phyloP scores from a whole-genome alignment of 2,329 filamentous ascomycete species.

The Ascochyta lentis region DNA sequence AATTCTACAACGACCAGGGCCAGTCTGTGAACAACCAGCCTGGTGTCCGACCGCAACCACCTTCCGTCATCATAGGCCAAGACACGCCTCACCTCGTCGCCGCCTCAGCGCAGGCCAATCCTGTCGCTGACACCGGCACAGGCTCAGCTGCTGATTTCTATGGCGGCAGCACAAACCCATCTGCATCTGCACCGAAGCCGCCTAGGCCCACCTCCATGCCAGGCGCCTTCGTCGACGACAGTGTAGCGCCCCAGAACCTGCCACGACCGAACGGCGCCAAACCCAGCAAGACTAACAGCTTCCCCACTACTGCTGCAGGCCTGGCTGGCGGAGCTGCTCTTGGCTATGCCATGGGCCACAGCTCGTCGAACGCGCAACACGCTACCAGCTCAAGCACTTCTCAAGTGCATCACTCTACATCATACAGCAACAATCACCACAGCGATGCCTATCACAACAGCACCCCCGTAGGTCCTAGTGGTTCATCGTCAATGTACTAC shows the following conservation, averaged over 20 bases:
- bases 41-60: conserved; percentile 62
- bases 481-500: conserved; percentile 37
- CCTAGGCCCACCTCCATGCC: conserved; percentile 45
- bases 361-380: conserved; percentile 36
- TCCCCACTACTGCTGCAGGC: conserved; percentile 46
- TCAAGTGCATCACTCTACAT: conserved; percentile 35
- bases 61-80: conserved; percentile 61
- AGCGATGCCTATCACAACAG: conserved; percentile 13
- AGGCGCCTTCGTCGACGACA: conserved; percentile 45
- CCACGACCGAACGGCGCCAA: conserved; percentile 37
- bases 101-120: conserved; percentile 58
- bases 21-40: conserved; percentile 66
- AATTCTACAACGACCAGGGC: conserved; percentile 69
- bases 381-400: conserved; percentile 33
- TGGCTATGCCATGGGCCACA: conserved; percentile 49
- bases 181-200: conserved; percentile 42
- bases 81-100: conserved; percentile 63
- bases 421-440: conserved; percentile 30
- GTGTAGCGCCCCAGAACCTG: conserved; percentile 40
- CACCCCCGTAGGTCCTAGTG: neutral
- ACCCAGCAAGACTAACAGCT: conserved; percentile 36
- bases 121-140: conserved; percentile 65
- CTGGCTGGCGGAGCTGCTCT: conserved; percentile 51
- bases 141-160: conserved; percentile 67
- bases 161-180: conserved; percentile 28